Conservation (phyloP, 768 basidiomycete species). For the Boletus rex-veris region DNA sequence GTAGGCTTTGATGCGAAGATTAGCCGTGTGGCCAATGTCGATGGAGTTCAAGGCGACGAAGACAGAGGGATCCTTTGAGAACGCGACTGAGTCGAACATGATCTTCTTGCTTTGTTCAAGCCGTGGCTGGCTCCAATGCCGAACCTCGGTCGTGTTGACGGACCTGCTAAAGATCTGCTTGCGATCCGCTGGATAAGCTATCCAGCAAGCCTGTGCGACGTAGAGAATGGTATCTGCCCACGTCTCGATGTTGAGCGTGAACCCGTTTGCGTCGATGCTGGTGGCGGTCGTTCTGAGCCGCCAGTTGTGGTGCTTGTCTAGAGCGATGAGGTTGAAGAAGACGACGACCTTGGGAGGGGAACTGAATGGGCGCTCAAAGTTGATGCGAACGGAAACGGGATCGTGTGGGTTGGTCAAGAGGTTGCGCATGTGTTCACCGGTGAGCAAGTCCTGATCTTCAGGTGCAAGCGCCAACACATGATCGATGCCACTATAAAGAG, state of each 20-base stretch:
- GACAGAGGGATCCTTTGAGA: background rate
- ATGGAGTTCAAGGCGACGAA: conserved; percentile 19
- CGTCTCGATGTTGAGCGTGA: conserved; percentile 15
- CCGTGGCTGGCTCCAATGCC: background rate
- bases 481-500: background rate
- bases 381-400: background rate
- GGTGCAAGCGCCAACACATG: conserved; percentile 3
- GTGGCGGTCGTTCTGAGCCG: conserved; percentile 1
- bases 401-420: background rate
- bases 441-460: conserved; percentile 13
- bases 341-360: background rate
- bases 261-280: conserved; percentile 10
- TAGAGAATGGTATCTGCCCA: conserved; percentile 10
- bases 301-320: background rate
- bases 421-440: conserved; percentile 9
- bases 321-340: background rate
- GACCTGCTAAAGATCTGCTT: conserved; percentile 14
- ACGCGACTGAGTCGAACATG: background rate
- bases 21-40: conserved; percentile 4
- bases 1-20: conserved; percentile 14
- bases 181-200: conserved; percentile 23
- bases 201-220: conserved; percentile 8
- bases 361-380: background rate
- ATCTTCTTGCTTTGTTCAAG: conserved; percentile 4
- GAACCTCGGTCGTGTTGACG: conserved; percentile 7